Conservation (phyloP, 2,329 filamentous ascomycete species). For the Penicillium aurantiogriseum region DNA sequence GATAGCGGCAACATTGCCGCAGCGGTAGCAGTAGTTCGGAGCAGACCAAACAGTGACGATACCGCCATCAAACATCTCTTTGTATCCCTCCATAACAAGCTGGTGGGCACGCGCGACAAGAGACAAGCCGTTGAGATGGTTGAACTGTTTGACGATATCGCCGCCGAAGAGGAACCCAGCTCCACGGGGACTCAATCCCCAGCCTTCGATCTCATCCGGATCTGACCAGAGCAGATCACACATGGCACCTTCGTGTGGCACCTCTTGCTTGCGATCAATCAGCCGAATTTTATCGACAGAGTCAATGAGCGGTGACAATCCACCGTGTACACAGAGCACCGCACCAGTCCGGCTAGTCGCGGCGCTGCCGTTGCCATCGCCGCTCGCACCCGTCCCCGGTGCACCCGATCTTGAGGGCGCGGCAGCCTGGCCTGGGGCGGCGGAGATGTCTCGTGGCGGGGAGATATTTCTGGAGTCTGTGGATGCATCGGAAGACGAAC, state of each 20-base stretch:
- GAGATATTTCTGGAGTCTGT: constrained; percentile 40
- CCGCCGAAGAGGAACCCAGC: constrained; percentile 94
- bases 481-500: constrained; percentile 34
- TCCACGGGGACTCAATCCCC: constrained; percentile 89
- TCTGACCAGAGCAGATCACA: constrained; percentile 98
- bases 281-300: constrained; percentile 93
- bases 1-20: constrained; percentile 92
- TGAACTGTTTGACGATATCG: constrained; percentile 95
- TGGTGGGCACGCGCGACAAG: constrained; percentile 94
- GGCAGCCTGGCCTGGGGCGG: constrained; percentile 40
- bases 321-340: constrained; percentile 93
- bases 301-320: constrained; percentile 85
- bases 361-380: constrained; percentile 57
- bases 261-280: constrained; percentile 94
- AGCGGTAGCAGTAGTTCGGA: constrained; percentile 95
- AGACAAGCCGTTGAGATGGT: constrained; percentile 87
- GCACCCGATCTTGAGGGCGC: constrained; percentile 61
- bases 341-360: constrained; percentile 65
- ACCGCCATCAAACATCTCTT: constrained; percentile 95
- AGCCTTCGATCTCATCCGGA: constrained; percentile 95
- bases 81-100: constrained; percentile 98
- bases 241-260: constrained; percentile 98
- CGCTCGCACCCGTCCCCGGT: constrained; percentile 75
- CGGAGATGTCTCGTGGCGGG: constrained; percentile 43
- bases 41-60: constrained; percentile 99